A percentile compares a stretch with the other conserved stretches of the same genome.
These are phyloP conservation scores for Leccinum broughii DNA, from an alignment of 768 basidiomycete genomes.

Conservation along the genomic window DNA sequence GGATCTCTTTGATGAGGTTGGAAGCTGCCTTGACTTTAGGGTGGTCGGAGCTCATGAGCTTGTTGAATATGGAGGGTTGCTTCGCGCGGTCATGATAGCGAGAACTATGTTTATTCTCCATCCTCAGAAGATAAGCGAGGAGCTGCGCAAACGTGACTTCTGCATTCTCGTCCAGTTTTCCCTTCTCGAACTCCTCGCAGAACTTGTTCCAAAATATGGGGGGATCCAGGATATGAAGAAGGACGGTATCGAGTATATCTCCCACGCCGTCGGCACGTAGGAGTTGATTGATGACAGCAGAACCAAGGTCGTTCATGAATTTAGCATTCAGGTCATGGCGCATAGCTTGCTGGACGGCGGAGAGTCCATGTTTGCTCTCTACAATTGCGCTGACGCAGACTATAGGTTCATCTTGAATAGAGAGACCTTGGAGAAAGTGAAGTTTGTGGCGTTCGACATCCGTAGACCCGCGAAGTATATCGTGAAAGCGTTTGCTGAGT, in stretches of 20 bases:
- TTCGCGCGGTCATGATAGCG: conserved; percentile 42
- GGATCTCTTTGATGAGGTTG: conserved; percentile 42
- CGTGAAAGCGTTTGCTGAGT: conserved; percentile 38
- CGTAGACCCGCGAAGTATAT: conserved; percentile 33
- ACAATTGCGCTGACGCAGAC: conserved; percentile 41
- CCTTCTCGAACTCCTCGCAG: conserved; percentile 35
- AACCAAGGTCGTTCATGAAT: conserved; percentile 46
- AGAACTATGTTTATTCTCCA: conserved; percentile 36
- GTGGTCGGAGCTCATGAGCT: conserved; percentile 25
- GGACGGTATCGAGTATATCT: conserved; percentile 38
- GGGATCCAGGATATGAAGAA: conserved; percentile 47
- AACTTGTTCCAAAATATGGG: conserved; percentile 52
- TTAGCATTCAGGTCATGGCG: conserved; percentile 35
- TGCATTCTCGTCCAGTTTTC: conserved; percentile 34
- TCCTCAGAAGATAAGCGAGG: conserved; percentile 47
- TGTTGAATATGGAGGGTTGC: conserved; percentile 30
- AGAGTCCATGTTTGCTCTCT: conserved; percentile 37
- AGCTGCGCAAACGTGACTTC: conserved; percentile 47
- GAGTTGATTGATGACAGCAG: conserved; percentile 40
- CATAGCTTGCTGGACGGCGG: conserved; percentile 42
- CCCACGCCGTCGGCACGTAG: conserved; percentile 39
- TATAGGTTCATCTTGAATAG: conserved; percentile 38
- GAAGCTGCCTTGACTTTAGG: conserved; percentile 32
- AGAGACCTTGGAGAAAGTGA: conserved; percentile 49
- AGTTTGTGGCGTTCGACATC: conserved; percentile 29